Evolutionary conservation across 2,329 filamentous ascomycete species (phyloP).

Genomic region (Colletotrichum trifolii): DNA sequence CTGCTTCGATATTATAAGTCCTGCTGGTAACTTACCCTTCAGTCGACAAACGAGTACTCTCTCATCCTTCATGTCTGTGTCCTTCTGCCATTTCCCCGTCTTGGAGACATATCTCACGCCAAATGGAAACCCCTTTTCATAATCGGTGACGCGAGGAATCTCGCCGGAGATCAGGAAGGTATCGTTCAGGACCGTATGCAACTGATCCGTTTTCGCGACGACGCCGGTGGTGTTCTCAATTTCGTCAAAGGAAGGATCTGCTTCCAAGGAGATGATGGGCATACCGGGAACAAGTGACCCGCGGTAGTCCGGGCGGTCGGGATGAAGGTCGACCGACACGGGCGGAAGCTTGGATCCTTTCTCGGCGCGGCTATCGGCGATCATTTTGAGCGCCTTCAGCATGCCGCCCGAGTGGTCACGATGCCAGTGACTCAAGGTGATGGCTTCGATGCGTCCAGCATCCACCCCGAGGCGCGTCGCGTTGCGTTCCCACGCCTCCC

Average conservation of each 20-base stretch:
- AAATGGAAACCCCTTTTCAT: conserved; percentile 59
- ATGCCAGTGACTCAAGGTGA: conserved; percentile 66
- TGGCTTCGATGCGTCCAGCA: conserved; percentile 46
- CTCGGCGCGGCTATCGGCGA: conserved; percentile 49
- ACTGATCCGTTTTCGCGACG: conserved; percentile 49
- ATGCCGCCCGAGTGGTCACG: conserved; percentile 66
- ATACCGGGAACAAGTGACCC: conserved; percentile 49
- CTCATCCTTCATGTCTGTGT: conserved; percentile 63
- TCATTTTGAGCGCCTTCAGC: conserved; percentile 58
- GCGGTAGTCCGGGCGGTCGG: conserved; percentile 60
- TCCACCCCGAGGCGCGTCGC: conserved; percentile 49
- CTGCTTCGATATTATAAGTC: not conserved
- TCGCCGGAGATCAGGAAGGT: conserved; percentile 65
- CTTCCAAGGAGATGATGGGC: conserved; percentile 58
- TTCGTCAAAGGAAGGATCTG: conserved; percentile 62
- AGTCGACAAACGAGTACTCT: conserved; percentile 64
- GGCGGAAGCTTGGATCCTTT: conserved; percentile 16
- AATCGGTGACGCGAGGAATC: conserved; percentile 60
- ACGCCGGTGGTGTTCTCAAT: conserved; percentile 43
- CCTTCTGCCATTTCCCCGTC: conserved; percentile 56
- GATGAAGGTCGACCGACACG: conserved; percentile 62
- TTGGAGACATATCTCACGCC: conserved; percentile 55
- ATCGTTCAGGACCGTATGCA: conserved; percentile 59
- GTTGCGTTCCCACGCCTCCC: conserved; percentile 62
- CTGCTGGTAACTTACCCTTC: conserved; percentile 50